Conservation (phyloP, 306 rosid genomes). For the Abrus precatorius region DNA sequence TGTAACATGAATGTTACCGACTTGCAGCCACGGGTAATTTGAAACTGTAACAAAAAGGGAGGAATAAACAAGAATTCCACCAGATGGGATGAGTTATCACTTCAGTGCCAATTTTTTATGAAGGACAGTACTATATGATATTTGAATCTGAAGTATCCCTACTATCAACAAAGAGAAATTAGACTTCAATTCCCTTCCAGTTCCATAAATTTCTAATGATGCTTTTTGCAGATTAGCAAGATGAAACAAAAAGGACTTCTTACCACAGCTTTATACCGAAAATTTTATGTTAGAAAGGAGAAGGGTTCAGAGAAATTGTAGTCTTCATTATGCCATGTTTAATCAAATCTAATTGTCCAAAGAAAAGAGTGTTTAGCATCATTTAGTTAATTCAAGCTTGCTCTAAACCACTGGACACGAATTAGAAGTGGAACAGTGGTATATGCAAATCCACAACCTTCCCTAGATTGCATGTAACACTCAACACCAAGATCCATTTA, state of each 20-base stretch:
- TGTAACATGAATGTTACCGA: conserved; percentile 1
- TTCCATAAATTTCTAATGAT: neutral
- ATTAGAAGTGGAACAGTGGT: conserved; percentile 6
- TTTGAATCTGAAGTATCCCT: too few relatives aligned
- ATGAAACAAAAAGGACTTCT: neutral
- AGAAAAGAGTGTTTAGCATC: neutral
- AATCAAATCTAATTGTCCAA: conserved; percentile 17
- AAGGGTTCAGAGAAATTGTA: neutral
- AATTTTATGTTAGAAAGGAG: neutral
- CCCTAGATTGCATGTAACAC: conserved; percentile 18
- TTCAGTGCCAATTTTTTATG: too few relatives aligned
- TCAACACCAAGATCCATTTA: conserved; percentile 16
- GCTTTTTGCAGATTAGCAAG: conserved; percentile 1
- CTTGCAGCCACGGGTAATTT: neutral
- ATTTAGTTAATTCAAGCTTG: conserved; percentile 2
- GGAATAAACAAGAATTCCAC: neutral
- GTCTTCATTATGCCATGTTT: neutral
- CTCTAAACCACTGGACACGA: neutral
- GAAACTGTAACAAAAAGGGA: neutral
- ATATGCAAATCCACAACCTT: conserved; percentile 1
- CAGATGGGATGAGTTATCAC: too few relatives aligned
- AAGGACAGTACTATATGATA: too few relatives aligned
- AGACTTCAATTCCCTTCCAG: too few relatives aligned
- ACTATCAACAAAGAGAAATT: too few relatives aligned
- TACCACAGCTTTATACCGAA: neutral